These are phyloP conservation scores for Talaromyces ruber DNA, from an alignment of 495 filamentous ascomycete genomes.

Conservation along the genomic window DNA sequence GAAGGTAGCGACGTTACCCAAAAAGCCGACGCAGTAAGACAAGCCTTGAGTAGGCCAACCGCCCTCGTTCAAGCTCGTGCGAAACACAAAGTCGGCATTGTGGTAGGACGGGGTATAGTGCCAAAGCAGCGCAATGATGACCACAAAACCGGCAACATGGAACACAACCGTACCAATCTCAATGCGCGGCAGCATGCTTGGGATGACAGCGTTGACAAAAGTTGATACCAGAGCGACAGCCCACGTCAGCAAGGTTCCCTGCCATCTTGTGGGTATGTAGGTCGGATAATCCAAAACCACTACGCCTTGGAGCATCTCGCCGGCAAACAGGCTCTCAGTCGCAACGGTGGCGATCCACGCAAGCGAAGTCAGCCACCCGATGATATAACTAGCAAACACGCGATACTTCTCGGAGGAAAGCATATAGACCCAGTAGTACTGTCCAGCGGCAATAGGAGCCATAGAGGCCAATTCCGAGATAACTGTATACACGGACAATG, in stretches of 20 bases:
- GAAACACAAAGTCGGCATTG: constrained; percentile 26
- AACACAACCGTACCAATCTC: constrained; percentile 35
- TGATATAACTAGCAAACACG: constrained; percentile 27
- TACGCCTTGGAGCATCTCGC: constrained; percentile 34
- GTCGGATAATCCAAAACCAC: constrained; percentile 28
- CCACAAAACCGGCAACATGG: constrained; percentile 40
- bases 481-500: constrained; percentile 32
- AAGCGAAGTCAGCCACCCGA: constrained; percentile 28
- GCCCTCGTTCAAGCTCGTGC: constrained; percentile 35
- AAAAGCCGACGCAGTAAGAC: constrained; percentile 33
- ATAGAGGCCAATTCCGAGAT: constrained; percentile 43
- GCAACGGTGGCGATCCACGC: constrained; percentile 26
- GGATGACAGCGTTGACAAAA: constrained; percentile 33
- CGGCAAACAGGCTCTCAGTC: constrained; percentile 25
- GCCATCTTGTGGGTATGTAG: constrained; percentile 35
- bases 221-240: constrained; percentile 29
- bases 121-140: constrained; percentile 31
- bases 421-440: constrained; percentile 38
- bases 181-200: constrained; percentile 31
- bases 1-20: constrained; percentile 30
- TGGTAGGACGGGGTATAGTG: constrained; percentile 14
- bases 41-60: constrained; percentile 34
- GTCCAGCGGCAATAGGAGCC: constrained; percentile 29
- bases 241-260: constrained; percentile 40
- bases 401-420: constrained; percentile 23